Evolutionary conservation across 208 protist genomes (phyloP).

Genomic region (Acanthamoeba pearcei): DNA sequence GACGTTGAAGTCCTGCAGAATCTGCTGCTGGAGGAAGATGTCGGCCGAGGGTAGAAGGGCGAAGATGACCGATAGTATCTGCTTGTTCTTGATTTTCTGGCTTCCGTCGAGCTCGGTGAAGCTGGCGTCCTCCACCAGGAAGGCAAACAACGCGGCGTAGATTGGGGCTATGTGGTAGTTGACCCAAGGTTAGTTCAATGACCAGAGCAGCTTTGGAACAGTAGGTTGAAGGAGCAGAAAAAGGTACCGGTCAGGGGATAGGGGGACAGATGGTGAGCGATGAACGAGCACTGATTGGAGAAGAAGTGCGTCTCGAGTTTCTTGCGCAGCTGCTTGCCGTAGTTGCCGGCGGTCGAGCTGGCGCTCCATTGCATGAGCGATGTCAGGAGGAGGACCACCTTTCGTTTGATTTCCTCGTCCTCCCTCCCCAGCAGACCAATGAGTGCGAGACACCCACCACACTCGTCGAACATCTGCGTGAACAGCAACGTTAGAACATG

Average conservation of each 20-base stretch:
- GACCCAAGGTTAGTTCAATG: neutral
- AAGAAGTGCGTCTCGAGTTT: slow-evolving; percentile 48
- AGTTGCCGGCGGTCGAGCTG: neutral
- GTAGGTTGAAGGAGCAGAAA: neutral
- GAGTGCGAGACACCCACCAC: slow-evolving; percentile 12
- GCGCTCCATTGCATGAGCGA: slow-evolving; percentile 40
- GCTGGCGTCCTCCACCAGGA: slow-evolving; percentile 47
- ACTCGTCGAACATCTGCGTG: slow-evolving; percentile 39
- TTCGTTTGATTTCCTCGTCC: slow-evolving; percentile 38
- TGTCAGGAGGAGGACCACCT: slow-evolving; percentile 30
- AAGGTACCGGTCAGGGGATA: slow-evolving; percentile 32
- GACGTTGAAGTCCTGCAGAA: neutral
- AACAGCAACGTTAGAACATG: too few species aligned
- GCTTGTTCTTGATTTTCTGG: slow-evolving; percentile 72
- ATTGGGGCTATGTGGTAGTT: neutral
- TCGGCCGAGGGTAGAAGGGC: slow-evolving; percentile 50
- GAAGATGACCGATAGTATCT: slow-evolving; percentile 59
- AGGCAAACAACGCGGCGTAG: slow-evolving; percentile 49
- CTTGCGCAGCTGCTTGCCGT: slow-evolving; percentile 64
- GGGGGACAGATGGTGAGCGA: slow-evolving; percentile 29
- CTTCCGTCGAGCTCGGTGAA: slow-evolving; percentile 67
- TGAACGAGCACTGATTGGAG: slow-evolving; percentile 38
- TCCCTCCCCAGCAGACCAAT: slow-evolving; percentile 6
- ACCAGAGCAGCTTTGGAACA: neutral
- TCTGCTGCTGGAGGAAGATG: slow-evolving; percentile 66